These are phyloP conservation scores for Gossypium lobatum DNA, from an alignment of 441 rosid genomes.

Conservation along the genomic window DNA sequence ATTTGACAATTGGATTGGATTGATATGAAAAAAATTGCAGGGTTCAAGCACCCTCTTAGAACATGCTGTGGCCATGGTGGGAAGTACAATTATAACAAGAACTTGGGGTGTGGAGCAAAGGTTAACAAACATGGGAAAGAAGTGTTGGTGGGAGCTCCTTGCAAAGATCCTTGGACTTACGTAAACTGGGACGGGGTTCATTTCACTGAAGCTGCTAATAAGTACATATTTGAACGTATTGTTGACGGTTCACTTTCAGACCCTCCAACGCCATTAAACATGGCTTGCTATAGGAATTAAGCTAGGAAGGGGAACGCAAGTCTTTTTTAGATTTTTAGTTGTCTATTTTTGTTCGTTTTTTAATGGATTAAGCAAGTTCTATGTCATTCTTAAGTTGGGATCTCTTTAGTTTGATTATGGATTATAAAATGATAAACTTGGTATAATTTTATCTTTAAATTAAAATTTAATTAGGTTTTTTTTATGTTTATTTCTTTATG, in stretches of 20 bases:
- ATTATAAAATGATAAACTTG: neutral
- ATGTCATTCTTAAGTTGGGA: neutral
- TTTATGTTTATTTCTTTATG: no score
- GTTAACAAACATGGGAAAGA: slow-evolving; percentile 35
- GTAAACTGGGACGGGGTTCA: slow-evolving; percentile 86
- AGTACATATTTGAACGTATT: slow-evolving; percentile 46
- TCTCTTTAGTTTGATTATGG: neutral
- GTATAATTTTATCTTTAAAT: neutral
- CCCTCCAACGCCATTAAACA: slow-evolving; percentile 27
- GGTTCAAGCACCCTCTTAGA: slow-evolving; percentile 40
- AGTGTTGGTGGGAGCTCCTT: slow-evolving; percentile 43
- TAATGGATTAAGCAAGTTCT: neutral
- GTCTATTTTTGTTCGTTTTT: neutral
- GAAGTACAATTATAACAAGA: slow-evolving; percentile 41
- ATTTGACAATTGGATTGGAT: neutral
- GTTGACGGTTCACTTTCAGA: slow-evolving; percentile 37
- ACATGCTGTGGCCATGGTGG: slow-evolving; percentile 66
- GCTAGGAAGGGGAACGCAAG: slow-evolving; percentile 14
- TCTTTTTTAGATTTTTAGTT: neutral
- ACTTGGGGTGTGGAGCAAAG: slow-evolving; percentile 44
- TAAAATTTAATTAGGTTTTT: no score
- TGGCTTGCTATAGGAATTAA: slow-evolving; percentile 34
- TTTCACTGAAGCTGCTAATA: slow-evolving; percentile 64
- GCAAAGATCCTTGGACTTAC: slow-evolving; percentile 45
- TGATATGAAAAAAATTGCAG: slow-evolving; percentile 7